phyloP scores from a whole-genome alignment of 208 protist genomes.

The Crithidia mellificae region DNA sequence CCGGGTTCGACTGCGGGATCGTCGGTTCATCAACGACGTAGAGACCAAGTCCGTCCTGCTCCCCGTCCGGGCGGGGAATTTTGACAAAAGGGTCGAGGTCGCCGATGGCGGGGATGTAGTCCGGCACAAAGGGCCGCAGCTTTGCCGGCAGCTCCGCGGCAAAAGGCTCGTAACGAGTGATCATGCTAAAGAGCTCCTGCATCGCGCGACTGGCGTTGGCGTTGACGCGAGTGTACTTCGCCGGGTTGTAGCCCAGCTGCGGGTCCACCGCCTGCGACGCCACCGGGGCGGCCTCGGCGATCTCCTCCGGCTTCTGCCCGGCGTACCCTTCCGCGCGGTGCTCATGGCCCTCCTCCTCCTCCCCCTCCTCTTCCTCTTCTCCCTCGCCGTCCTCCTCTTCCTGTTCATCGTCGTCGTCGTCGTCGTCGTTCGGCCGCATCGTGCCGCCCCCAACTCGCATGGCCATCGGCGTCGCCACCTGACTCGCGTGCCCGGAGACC shows the following conservation, averaged over 20 bases:
- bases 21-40: conserved; percentile 97
- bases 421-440: conserved; percentile 31
- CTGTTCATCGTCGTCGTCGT: conserved; percentile 37
- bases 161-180: conserved; percentile 93
- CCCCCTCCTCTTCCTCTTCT: conserved; percentile 40
- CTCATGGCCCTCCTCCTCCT: conserved; percentile 32
- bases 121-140: conserved; percentile 97
- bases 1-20: conserved; percentile 95
- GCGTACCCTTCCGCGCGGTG: conserved; percentile 49
- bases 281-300: conserved; percentile 32
- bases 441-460: conserved; percentile 10
- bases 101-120: conserved; percentile 97
- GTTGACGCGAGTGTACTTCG: conserved; percentile 85
- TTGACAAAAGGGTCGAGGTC: conserved; percentile 98
- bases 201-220: conserved; percentile 89
- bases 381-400: conserved; percentile 34
- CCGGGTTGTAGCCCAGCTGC: conserved; percentile 78
- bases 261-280: conserved; percentile 1
- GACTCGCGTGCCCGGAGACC: conserved; percentile 27
- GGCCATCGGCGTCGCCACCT: conserved; percentile 34
- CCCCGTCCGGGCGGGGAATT: conserved; percentile 93
- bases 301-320: conserved; percentile 66
- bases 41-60: conserved; percentile 90
- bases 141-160: conserved; percentile 94
- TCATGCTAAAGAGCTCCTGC: conserved; percentile 97